These are phyloP conservation scores for Solanum chiquidenum DNA, from an alignment of 257 asterid species.

Conservation along the genomic window DNA sequence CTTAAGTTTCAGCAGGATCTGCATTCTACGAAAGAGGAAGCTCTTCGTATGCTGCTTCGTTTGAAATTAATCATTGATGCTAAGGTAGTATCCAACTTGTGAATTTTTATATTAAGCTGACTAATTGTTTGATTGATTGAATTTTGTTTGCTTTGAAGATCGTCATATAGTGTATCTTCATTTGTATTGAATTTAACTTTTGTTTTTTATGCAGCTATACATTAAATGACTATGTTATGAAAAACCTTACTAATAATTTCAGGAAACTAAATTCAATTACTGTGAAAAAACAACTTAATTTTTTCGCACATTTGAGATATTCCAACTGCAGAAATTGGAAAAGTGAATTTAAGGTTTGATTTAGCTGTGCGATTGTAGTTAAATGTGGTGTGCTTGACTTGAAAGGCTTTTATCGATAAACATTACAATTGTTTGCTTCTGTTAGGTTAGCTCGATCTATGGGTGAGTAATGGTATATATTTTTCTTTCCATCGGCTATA, in stretches of 20 bases:
- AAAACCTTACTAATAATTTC: background rate
- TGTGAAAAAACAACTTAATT: background rate
- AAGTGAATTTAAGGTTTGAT: background rate
- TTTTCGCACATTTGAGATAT: background rate
- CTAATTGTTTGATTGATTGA: background rate
- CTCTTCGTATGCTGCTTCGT: conserved; percentile 47
- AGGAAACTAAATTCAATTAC: background rate
- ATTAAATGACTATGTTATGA: background rate
- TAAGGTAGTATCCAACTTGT: conserved; percentile 24
- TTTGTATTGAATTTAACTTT: background rate
- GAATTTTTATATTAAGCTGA: background rate
- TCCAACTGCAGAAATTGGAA: background rate
- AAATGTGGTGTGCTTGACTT: background rate
- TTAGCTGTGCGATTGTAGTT: background rate
- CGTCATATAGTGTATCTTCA: background rate
- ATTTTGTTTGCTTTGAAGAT: background rate
- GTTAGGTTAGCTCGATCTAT: background rate
- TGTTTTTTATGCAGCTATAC: background rate
- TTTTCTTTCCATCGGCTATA: background rate
- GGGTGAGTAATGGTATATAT: background rate
- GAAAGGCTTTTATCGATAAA: background rate
- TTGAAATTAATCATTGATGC: conserved; percentile 49
- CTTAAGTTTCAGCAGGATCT: conserved; percentile 40
- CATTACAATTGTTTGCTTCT: background rate
- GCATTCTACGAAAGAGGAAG: conserved; percentile 37